These are phyloP conservation scores for Cercospora brassicicola DNA, from an alignment of 2,329 filamentous ascomycete species.

Conservation along the genomic window DNA sequence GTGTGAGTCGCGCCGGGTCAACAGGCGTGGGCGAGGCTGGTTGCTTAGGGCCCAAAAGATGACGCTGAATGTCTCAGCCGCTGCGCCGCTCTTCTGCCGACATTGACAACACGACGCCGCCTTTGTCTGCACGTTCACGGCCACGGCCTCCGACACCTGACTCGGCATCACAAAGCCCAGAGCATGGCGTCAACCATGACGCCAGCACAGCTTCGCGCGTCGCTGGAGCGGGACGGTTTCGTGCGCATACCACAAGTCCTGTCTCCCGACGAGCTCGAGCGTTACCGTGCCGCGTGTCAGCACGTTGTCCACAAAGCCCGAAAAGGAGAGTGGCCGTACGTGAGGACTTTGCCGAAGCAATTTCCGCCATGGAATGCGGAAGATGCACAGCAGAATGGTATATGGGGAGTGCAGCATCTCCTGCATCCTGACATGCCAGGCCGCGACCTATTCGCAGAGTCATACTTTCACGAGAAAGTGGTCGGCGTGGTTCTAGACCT, in stretches of 20 bases:
- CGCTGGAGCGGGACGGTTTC: conserved; percentile 71
- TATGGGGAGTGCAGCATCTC: conserved; percentile 88
- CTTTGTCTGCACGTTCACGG: conserved; percentile 3
- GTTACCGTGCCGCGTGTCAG: conserved; percentile 61
- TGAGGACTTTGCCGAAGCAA: conserved; percentile 83
- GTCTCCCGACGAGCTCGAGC: conserved; percentile 54
- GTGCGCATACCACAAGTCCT: conserved; percentile 69
- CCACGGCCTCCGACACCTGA: neutral
- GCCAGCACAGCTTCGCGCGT: conserved; percentile 44
- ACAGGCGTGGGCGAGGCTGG: neutral
- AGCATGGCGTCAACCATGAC: conserved; percentile 19
- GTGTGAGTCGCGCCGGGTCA: neutral
- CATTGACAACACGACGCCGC: neutral
- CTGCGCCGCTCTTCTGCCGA: neutral
- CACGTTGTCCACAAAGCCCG: conserved; percentile 63
- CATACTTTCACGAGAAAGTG: conserved; percentile 71
- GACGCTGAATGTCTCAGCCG: neutral
- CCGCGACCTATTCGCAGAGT: conserved; percentile 60
- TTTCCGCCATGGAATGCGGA: conserved; percentile 78
- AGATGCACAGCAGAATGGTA: conserved; percentile 57
- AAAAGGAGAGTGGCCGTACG: conserved; percentile 73
- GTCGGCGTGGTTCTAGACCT: conserved; percentile 65
- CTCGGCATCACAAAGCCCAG: conserved; percentile 12
- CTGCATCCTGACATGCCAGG: conserved; percentile 70
- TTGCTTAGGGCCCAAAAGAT: neutral